A percentile compares a stretch with the other conserved stretches of the same genome.
These are phyloP conservation scores for Fusarium sp. DNA, from an alignment of 2,329 filamentous ascomycete genomes.

Conservation along the genomic window DNA sequence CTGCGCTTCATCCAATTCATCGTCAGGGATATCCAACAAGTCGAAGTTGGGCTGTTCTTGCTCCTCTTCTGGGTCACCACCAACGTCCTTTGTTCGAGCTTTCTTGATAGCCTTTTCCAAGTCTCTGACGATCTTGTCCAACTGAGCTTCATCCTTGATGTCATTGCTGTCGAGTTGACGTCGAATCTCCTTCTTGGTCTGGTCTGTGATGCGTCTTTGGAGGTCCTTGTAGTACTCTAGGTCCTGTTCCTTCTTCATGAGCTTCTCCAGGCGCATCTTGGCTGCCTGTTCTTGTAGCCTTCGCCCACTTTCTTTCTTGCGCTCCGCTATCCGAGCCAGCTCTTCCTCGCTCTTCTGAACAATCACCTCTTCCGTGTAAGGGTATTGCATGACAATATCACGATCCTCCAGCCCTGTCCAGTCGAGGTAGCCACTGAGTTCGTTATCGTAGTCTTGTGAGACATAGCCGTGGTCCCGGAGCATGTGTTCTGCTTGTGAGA, in stretches of 20 bases:
- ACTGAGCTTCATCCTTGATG: slow-evolving; percentile 86
- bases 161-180: slow-evolving; percentile 89
- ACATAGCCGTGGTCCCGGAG: slow-evolving; percentile 91
- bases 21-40: slow-evolving; percentile 87
- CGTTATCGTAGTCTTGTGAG: slow-evolving; percentile 81
- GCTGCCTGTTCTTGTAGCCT: slow-evolving; percentile 94
- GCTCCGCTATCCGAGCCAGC: slow-evolving; percentile 86
- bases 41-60: slow-evolving; percentile 86
- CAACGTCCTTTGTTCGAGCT: slow-evolving; percentile 91
- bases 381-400: slow-evolving; percentile 89
- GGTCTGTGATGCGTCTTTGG: slow-evolving; percentile 73
- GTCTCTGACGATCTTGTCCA: slow-evolving; percentile 86
- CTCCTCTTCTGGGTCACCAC: slow-evolving; percentile 81
- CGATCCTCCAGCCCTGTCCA: slow-evolving; percentile 93
- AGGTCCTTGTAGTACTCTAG: slow-evolving; percentile 92
- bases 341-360: slow-evolving; percentile 95
- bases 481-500: slow-evolving; percentile 87
- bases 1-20: slow-evolving; percentile 89
- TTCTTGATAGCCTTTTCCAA: slow-evolving; percentile 90
- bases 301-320: slow-evolving; percentile 92
- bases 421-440: slow-evolving; percentile 80
- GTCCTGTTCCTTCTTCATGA: slow-evolving; percentile 95
- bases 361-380: slow-evolving; percentile 89
- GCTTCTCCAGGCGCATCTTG: slow-evolving; percentile 94
- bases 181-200: slow-evolving; percentile 91